A percentile compares a stretch with the other conserved stretches of the same genome.
phyloP scores from a whole-genome alignment of 2,329 filamentous ascomycete species.

The Ustulina deusta region DNA sequence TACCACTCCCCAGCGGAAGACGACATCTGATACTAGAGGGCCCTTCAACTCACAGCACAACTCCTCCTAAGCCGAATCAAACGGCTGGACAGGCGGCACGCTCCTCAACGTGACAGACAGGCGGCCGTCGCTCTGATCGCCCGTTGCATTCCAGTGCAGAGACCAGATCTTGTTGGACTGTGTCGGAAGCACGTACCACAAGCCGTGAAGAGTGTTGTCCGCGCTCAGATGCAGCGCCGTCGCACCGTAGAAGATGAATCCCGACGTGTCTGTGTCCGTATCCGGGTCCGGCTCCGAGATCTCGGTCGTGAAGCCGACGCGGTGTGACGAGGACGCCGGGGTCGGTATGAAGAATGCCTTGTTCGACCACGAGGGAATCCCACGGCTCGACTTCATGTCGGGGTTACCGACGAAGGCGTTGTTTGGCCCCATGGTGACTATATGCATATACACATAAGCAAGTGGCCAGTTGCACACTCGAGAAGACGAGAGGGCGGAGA shows the following conservation, averaged over 20 bases:
- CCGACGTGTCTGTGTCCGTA: slow-evolving; percentile 34
- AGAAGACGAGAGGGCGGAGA: not conserved
- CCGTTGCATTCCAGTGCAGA: slow-evolving; percentile 46
- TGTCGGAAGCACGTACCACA: slow-evolving; percentile 45
- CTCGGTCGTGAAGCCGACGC: slow-evolving; percentile 41
- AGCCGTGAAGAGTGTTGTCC: slow-evolving; percentile 36
- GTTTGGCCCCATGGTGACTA: slow-evolving; percentile 37
- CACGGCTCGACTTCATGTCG: slow-evolving; percentile 32
- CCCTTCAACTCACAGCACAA: not conserved
- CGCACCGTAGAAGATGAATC: slow-evolving; percentile 48
- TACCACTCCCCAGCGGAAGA: no score
- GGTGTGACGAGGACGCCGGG: slow-evolving; percentile 36
- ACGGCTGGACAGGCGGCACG: slow-evolving; percentile 32
- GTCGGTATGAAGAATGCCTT: slow-evolving; percentile 45
- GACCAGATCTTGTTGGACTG: slow-evolving; percentile 38
- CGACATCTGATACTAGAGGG: not conserved
- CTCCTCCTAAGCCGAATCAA: not conserved
- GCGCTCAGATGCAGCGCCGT: slow-evolving; percentile 38
- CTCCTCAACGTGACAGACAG: slow-evolving; percentile 42
- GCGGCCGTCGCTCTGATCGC: slow-evolving; percentile 23
- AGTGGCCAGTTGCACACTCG: not conserved
- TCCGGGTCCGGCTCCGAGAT: slow-evolving; percentile 20
- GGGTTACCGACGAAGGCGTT: slow-evolving; percentile 42
- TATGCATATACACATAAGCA: not conserved
- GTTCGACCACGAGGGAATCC: slow-evolving; percentile 43